Evolutionary conservation across 2,329 filamentous ascomycete species (phyloP).

Genomic region (Lachnellula hyalina): DNA sequence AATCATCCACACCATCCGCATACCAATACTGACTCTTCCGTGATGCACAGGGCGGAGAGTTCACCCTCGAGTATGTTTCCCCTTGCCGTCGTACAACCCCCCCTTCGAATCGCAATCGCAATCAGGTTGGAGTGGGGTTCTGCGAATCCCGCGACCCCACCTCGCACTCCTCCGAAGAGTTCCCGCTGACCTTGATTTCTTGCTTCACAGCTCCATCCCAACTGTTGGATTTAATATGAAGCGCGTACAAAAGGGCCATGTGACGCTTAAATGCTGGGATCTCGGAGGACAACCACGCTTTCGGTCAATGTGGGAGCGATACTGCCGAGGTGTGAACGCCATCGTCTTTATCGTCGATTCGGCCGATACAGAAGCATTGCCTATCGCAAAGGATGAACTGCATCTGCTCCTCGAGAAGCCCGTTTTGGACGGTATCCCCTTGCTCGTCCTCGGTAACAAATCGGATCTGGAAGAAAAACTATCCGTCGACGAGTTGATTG

Average conservation of each 20-base stretch:
- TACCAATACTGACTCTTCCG: constrained; percentile 32
- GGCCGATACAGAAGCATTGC: constrained; percentile 74
- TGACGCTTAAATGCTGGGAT: constrained; percentile 99
- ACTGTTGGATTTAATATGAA: constrained; percentile 99
- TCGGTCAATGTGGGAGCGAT: constrained; percentile 98
- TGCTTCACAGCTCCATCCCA: constrained; percentile 74
- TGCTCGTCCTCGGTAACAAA: constrained; percentile 95
- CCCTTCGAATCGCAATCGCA: not conserved
- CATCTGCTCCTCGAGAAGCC: constrained; percentile 83
- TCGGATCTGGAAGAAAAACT: constrained; percentile 89
- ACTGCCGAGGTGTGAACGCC: constrained; percentile 94
- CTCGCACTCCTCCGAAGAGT: constrained; percentile 3
- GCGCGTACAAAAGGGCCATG: constrained; percentile 93
- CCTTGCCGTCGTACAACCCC: not conserved
- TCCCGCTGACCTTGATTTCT: constrained; percentile 34
- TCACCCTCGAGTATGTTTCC: constrained; percentile 88
- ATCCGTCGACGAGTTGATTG: constrained; percentile 92
- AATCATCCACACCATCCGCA: constrained; percentile 21
- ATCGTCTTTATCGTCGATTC: constrained; percentile 99
- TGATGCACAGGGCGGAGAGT: constrained; percentile 77
- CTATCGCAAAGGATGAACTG: constrained; percentile 85
- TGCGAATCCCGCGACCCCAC: not conserved
- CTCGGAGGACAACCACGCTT: constrained; percentile 95
- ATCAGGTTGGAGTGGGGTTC: constrained; percentile 7
- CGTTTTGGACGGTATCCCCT: constrained; percentile 80